These are phyloP conservation scores for Macaranga tanarius DNA, from an alignment of 441 rosid genomes.

Conservation along the genomic window DNA sequence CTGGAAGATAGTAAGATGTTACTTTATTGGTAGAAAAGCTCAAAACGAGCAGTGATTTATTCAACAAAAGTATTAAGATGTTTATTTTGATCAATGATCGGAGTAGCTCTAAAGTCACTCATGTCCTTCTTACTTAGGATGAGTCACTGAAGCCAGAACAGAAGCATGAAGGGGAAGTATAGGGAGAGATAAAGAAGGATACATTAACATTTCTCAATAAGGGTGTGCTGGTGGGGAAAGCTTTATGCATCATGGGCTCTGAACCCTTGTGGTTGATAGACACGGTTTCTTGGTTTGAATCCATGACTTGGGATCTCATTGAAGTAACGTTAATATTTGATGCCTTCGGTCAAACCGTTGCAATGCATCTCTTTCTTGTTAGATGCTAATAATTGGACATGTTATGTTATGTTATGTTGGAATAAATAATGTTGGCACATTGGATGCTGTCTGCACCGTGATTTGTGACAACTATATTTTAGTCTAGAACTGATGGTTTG, in stretches of 20 bases:
- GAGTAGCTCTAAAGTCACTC: background rate
- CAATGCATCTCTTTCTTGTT: background rate
- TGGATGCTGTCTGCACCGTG: background rate
- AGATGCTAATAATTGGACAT: background rate
- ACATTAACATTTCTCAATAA: conserved; percentile 8
- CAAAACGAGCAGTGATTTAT: too few relatives aligned
- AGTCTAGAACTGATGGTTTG: background rate
- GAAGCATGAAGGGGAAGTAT: conserved; percentile 26
- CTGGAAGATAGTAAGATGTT: background rate
- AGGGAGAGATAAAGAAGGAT: background rate
- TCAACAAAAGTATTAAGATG: background rate
- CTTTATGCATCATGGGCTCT: background rate
- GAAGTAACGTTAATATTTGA: background rate
- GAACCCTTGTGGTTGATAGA: background rate
- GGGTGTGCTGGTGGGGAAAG: background rate
- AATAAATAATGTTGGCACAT: background rate
- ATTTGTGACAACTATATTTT: background rate
- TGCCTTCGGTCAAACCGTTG: background rate
- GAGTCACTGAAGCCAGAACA: conserved; percentile 36
- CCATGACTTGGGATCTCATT: background rate
- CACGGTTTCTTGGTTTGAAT: background rate
- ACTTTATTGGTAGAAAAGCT: background rate
- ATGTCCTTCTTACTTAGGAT: conserved; percentile 31
- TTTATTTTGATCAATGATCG: background rate
- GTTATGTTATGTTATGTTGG: too few relatives aligned